Conservation (phyloP, 306 rosid species). For the Begonia loranthoides region DNA sequence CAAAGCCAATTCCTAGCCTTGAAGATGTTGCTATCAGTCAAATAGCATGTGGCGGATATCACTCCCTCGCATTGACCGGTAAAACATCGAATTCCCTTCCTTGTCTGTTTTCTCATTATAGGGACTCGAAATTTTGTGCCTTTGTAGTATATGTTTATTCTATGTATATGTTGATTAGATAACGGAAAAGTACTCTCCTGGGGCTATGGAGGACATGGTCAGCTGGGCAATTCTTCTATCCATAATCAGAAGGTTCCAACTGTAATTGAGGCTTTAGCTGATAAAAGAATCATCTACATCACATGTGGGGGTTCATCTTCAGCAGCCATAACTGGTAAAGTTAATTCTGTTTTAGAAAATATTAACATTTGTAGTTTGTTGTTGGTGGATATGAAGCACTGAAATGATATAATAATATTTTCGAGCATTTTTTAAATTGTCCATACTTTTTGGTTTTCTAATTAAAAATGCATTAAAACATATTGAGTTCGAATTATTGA, state of each 20-base stretch:
- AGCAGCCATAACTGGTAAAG: constrained; percentile 71
- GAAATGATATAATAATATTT: no score
- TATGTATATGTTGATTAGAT: constrained; percentile 25
- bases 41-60: constrained; percentile 88
- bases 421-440: no score
- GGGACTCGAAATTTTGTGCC: no score
- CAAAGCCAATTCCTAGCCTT: constrained; percentile 63
- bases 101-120: no score
- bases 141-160: not conserved
- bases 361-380: constrained; percentile 1
- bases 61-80: constrained; percentile 92
- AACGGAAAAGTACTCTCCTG: constrained; percentile 90
- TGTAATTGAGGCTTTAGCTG: constrained; percentile 47
- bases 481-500: no score
- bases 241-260: constrained; percentile 54
- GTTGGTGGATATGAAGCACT: not conserved
- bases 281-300: constrained; percentile 41
- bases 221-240: constrained; percentile 70
- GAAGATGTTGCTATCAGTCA: constrained; percentile 49
- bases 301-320: constrained; percentile 86
- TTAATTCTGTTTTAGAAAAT: not conserved
- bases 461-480: no score
- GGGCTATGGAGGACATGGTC: constrained; percentile 97
- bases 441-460: no score
- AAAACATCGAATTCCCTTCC: constrained; percentile 1